phyloP scores from a whole-genome alignment of 495 filamentous ascomycete species.

The Penicillium dipodomyicola region DNA sequence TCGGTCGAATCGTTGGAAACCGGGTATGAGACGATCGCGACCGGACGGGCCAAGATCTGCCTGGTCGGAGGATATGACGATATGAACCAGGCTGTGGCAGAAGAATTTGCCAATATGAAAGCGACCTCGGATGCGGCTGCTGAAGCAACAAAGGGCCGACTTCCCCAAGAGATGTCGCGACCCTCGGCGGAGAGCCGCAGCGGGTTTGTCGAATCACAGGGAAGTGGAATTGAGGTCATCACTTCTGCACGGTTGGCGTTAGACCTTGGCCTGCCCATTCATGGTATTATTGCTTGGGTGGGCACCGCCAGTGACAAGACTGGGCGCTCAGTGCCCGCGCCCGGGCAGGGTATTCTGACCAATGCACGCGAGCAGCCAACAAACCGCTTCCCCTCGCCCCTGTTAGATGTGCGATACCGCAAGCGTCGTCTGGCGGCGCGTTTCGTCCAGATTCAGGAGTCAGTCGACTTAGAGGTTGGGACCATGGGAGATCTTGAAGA shows the following conservation, averaged over 20 bases:
- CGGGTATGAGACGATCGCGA: slow-evolving; percentile 89
- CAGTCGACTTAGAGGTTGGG: slow-evolving; percentile 90
- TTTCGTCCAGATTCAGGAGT: slow-evolving; percentile 79
- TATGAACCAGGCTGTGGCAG: slow-evolving; percentile 94
- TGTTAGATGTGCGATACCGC: slow-evolving; percentile 90
- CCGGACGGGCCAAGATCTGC: slow-evolving; percentile 89
- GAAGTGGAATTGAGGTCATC: slow-evolving; percentile 90
- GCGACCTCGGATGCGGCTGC: slow-evolving; percentile 93
- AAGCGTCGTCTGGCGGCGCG: slow-evolving; percentile 84
- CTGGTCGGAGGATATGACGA: slow-evolving; percentile 96
- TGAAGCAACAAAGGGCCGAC: slow-evolving; percentile 86
- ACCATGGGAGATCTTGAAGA: slow-evolving; percentile 53
- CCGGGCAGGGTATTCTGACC: slow-evolving; percentile 89
- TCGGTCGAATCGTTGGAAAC: slow-evolving; percentile 92
- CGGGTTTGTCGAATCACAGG: slow-evolving; percentile 97
- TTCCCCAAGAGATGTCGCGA: slow-evolving; percentile 89
- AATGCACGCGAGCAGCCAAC: slow-evolving; percentile 79
- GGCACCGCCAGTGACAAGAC: slow-evolving; percentile 95
- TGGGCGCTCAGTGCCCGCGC: slow-evolving; percentile 88
- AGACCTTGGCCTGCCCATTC: slow-evolving; percentile 94
- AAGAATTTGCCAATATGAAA: slow-evolving; percentile 98
- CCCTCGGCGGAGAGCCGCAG: slow-evolving; percentile 89
- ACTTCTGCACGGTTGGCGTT: slow-evolving; percentile 89
- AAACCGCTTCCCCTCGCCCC: slow-evolving; percentile 78
- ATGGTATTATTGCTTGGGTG: slow-evolving; percentile 83